These are phyloP conservation scores for Melastoma candidum DNA, from an alignment of 441 rosid species.

Conservation along the genomic window DNA sequence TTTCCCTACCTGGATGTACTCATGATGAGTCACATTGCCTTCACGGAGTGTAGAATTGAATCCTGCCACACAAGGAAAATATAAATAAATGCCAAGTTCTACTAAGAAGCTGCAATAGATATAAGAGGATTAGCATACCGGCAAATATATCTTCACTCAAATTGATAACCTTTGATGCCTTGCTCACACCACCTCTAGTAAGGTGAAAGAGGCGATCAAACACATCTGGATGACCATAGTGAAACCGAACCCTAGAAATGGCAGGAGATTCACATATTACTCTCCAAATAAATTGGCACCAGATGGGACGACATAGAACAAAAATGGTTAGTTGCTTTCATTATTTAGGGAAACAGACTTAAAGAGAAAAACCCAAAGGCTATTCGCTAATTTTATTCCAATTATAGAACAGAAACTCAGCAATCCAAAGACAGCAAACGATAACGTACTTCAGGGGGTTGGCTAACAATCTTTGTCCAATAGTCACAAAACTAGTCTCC, in stretches of 20 bases:
- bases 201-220: slow-evolving; percentile 97
- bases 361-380: not conserved
- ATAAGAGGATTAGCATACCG: slow-evolving; percentile 35
- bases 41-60: slow-evolving; percentile 98
- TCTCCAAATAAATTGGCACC: no score
- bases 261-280: not conserved
- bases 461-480: slow-evolving; percentile 95
- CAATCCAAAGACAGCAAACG: slow-evolving; percentile 1
- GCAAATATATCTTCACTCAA: slow-evolving; percentile 99
- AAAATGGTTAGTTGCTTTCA: no score
- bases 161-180: slow-evolving; percentile 96
- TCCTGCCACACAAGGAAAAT: slow-evolving; percentile 37
- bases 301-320: no score
- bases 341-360: not conserved
- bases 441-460: slow-evolving; percentile 82
- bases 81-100: not conserved
- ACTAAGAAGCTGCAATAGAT: slow-evolving; percentile 7
- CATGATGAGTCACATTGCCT: slow-evolving; percentile 99
- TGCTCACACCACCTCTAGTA: slow-evolving; percentile 98
- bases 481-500: slow-evolving; percentile 99
- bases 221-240: slow-evolving; percentile 99
- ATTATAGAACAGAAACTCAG: not conserved
- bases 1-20: slow-evolving; percentile 99
- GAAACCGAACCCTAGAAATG: slow-evolving; percentile 86
- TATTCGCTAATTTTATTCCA: not conserved